These are phyloP conservation scores for Barnettozyma siamensis DNA, from an alignment of 805 yeast species.

Conservation along the genomic window DNA sequence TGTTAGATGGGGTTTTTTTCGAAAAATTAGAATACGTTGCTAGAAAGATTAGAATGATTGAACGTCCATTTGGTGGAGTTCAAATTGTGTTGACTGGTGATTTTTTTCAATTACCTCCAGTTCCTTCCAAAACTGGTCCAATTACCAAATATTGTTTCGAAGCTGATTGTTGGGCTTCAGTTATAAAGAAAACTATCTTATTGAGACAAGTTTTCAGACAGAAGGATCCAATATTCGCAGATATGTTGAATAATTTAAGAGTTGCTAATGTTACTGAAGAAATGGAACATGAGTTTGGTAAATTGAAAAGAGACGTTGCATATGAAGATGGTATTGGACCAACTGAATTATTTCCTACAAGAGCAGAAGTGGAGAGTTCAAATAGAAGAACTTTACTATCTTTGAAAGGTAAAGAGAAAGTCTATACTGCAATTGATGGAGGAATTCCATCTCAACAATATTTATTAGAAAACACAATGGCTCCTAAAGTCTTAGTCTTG, in stretches of 20 bases:
- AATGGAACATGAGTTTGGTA: conserved; percentile 42
- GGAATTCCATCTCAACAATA: conserved; percentile 22
- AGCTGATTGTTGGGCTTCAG: conserved; percentile 59
- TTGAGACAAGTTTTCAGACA: conserved; percentile 85
- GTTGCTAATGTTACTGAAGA: conserved; percentile 54
- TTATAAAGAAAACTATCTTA: conserved; percentile 60
- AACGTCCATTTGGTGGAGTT: conserved; percentile 86
- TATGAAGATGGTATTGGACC: conserved; percentile 79
- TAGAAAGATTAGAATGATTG: conserved; percentile 40
- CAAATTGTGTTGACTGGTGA: conserved; percentile 92
- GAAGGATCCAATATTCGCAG: conserved; percentile 70
- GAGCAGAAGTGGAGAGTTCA: conserved; percentile 77
- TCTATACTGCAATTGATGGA: conserved; percentile 43
- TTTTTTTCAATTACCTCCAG: conserved; percentile 94
- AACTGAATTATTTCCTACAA: conserved; percentile 82
- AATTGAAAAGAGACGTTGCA: conserved; percentile 49
- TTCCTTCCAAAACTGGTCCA: conserved; percentile 35
- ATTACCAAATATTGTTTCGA: conserved; percentile 65
- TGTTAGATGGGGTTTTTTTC: conserved; percentile 79
- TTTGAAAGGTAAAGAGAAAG: conserved; percentile 41
- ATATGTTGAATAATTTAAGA: conserved; percentile 76
- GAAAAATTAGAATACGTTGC: conserved; percentile 74
- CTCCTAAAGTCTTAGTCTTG: conserved; percentile 53
- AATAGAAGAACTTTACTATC: conserved; percentile 47
- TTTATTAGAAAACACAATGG: conserved; percentile 59